phyloP scores from a whole-genome alignment of 2,329 filamentous ascomycete species.

The Sordariomycetes sp. region DNA sequence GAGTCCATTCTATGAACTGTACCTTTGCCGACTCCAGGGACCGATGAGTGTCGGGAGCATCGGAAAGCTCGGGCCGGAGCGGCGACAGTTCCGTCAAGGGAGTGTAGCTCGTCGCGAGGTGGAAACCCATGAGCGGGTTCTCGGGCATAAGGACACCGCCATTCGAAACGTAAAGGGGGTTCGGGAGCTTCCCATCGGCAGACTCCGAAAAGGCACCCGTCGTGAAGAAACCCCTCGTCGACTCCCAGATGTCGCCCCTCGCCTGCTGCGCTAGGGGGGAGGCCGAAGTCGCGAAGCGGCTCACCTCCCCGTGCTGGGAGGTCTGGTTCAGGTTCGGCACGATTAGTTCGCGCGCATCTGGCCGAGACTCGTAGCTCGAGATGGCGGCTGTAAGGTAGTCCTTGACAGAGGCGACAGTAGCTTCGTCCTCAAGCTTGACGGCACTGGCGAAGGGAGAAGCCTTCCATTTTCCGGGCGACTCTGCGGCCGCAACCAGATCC shows the following conservation, averaged over 20 bases:
- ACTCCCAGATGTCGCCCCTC: not conserved
- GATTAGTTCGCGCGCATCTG: not conserved
- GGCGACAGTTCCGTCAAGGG: constrained; percentile 23
- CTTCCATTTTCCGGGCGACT: not conserved
- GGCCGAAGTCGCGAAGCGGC: not conserved
- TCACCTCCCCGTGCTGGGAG: constrained; percentile 1
- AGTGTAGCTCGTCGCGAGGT: constrained; percentile 35
- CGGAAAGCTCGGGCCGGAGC: constrained; percentile 12
- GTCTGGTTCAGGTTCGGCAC: not conserved
- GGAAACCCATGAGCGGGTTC: constrained; percentile 40
- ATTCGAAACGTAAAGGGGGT: not conserved
- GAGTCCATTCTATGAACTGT: constrained; percentile 32
- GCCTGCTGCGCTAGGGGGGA: constrained; percentile 2
- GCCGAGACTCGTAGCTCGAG: not conserved
- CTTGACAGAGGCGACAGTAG: constrained; percentile 1
- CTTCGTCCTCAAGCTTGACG: constrained; percentile 1
- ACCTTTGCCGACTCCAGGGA: constrained; percentile 20
- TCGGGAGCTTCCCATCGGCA: not conserved
- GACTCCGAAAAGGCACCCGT: not conserved
- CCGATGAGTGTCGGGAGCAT: constrained; percentile 8
- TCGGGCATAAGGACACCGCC: not conserved
- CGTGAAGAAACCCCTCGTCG: not conserved
- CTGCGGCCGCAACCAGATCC: not conserved
- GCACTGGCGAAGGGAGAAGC: not conserved
- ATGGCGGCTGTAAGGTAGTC: constrained; percentile 1